Evolutionary conservation across 2,329 filamentous ascomycete species (phyloP).

Genomic region (Rutstroemia sp.): DNA sequence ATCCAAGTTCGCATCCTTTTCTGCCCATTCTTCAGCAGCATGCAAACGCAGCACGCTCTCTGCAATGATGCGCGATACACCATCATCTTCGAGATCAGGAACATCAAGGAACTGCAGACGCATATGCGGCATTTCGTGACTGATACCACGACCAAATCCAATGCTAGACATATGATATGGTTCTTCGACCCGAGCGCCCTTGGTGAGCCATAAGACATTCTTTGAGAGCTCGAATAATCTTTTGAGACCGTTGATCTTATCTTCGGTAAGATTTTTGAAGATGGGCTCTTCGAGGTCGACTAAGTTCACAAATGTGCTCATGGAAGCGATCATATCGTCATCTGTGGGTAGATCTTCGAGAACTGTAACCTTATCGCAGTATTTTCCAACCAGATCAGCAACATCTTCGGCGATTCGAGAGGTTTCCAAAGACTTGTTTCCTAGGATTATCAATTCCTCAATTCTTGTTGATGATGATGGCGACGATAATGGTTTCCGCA

Average conservation of each 20-base stretch:
- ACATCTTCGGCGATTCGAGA: not conserved
- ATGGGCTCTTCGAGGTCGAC: slow-evolving; percentile 27
- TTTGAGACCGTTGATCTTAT: slow-evolving; percentile 15
- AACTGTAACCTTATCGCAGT: not conserved
- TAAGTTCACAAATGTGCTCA: slow-evolving; percentile 12
- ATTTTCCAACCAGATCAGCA: not conserved
- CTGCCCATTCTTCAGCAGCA: not conserved
- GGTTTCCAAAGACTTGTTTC: not conserved
- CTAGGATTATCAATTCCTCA: not conserved
- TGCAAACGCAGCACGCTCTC: slow-evolving; percentile 14
- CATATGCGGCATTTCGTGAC: slow-evolving; percentile 13
- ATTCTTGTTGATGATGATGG: not conserved
- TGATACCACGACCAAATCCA: slow-evolving; percentile 10
- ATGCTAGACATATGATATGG: slow-evolving; percentile 14
- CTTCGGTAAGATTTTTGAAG: slow-evolving; percentile 26
- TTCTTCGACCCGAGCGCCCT: slow-evolving; percentile 5
- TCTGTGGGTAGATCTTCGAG: slow-evolving; percentile 1
- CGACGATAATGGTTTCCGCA: slow-evolving; percentile 4
- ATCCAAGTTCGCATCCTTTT: not conserved
- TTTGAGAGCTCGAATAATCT: slow-evolving; percentile 11
- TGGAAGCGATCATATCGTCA: slow-evolving; percentile 19
- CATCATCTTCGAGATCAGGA: not conserved
- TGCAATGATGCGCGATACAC: not conserved
- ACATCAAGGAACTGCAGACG: slow-evolving; percentile 16
- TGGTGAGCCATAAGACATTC: slow-evolving; percentile 18